These are phyloP conservation scores for Tolypocladium capitatum DNA, from an alignment of 2,329 filamentous ascomycete species.

Conservation along the genomic window DNA sequence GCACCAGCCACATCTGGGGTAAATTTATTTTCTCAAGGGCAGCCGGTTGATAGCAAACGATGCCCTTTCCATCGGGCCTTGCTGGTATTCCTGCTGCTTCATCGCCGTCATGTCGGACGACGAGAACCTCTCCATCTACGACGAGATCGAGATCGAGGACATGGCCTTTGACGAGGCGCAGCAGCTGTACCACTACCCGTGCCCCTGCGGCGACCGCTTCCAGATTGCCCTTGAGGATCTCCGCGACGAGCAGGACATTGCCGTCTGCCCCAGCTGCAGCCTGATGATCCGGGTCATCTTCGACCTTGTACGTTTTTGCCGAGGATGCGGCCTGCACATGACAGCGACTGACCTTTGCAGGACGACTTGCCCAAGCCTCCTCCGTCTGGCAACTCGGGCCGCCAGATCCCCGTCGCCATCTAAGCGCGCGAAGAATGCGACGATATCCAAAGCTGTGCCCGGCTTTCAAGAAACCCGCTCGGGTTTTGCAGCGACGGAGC, in stretches of 20 bases:
- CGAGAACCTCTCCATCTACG: slow-evolving; percentile 64
- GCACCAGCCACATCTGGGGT: slow-evolving; percentile 5
- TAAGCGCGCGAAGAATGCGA: slow-evolving; percentile 10
- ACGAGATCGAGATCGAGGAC: slow-evolving; percentile 97
- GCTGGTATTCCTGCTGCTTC: not conserved
- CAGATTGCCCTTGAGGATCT: slow-evolving; percentile 79
- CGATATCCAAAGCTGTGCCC: not conserved
- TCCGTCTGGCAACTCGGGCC: slow-evolving; percentile 15
- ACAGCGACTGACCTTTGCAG: slow-evolving; percentile 12
- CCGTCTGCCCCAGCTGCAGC: slow-evolving; percentile 94
- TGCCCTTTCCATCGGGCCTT: not conserved
- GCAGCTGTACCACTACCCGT: slow-evolving; percentile 91
- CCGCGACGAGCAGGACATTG: slow-evolving; percentile 80
- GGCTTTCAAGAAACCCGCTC: not conserved
- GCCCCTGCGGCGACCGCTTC: slow-evolving; percentile 93
- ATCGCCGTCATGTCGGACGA: slow-evolving; percentile 43
- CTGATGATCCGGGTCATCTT: slow-evolving; percentile 94
- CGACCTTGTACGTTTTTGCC: slow-evolving; percentile 50
- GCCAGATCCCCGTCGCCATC: slow-evolving; percentile 26
- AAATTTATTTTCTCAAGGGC: slow-evolving; percentile 2
- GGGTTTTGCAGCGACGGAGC: not conserved
- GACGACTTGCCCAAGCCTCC: slow-evolving; percentile 30
- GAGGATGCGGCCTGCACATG: not conserved
- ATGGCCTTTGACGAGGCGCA: slow-evolving; percentile 78
- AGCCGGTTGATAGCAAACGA: too few relatives aligned